A percentile compares a stretch with the other conserved stretches of the same genome.
Evolutionary conservation across 2,329 filamentous ascomycete genomes (phyloP).

Genomic region (Aspergillus ochraceus): DNA sequence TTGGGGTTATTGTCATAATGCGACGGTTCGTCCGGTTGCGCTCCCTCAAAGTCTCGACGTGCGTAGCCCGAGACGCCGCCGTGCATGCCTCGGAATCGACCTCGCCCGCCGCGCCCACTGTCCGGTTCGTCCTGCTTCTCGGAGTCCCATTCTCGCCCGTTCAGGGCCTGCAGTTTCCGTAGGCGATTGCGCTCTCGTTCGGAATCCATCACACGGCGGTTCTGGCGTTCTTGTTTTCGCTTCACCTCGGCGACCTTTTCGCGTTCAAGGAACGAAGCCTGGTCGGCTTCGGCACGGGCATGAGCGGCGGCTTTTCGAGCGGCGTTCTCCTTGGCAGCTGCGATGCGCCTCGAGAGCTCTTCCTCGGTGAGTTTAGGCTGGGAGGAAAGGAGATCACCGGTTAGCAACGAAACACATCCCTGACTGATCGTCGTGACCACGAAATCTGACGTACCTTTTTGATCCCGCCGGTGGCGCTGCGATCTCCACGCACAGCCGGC

Average conservation of each 20-base stretch:
- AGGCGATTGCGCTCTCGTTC: conserved; percentile 62
- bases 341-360: conserved; percentile 62
- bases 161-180: conserved; percentile 59
- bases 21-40: conserved; percentile 13
- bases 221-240: conserved; percentile 51
- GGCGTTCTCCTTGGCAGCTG: conserved; percentile 62
- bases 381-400: conserved; percentile 10
- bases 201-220: conserved; percentile 60
- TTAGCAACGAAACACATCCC: conserved; percentile 18
- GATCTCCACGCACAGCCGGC: conserved; percentile 55
- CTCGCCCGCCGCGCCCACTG: conserved; percentile 40
- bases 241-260: conserved; percentile 60
- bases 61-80: conserved; percentile 48
- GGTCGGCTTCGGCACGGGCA: conserved; percentile 66
- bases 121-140: conserved; percentile 61
- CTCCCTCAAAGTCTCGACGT: conserved; percentile 31
- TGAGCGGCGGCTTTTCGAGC: conserved; percentile 61
- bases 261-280: conserved; percentile 63
- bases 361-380: conserved; percentile 65
- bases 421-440: background rate
- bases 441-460: conserved; percentile 39
- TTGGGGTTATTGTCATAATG: conserved; percentile 11
- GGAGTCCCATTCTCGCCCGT: conserved; percentile 63
- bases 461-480: conserved; percentile 54
- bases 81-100: conserved; percentile 52